phyloP scores from a whole-genome alignment of 2,329 filamentous ascomycete genomes.

The Trichoderma afroharzianum region DNA sequence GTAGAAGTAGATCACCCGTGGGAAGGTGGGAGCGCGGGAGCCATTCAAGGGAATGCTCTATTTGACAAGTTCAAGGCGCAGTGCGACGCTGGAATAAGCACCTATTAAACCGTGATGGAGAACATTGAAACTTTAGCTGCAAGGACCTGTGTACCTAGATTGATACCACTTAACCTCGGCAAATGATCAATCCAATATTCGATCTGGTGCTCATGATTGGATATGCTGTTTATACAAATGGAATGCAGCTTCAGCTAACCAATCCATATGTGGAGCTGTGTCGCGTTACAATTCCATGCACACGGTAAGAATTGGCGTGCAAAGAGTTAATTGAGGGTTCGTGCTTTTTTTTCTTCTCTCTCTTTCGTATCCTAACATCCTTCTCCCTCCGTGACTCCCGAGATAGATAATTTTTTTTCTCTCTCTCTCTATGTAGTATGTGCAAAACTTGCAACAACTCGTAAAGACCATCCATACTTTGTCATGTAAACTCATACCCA shows the following conservation, averaged over 20 bases:
- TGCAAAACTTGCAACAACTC: constrained; percentile 11
- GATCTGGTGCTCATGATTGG: background rate
- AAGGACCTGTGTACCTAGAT: background rate
- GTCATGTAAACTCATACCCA: constrained; percentile 4
- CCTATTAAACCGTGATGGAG: background rate
- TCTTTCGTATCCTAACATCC: background rate
- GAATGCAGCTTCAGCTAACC: background rate
- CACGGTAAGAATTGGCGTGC: background rate
- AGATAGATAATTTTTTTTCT: constrained; percentile 1
- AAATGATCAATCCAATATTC: background rate
- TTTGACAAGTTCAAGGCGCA: background rate
- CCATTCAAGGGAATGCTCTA: background rate
- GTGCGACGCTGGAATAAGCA: background rate
- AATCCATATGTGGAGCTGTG: background rate
- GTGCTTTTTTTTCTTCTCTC: background rate
- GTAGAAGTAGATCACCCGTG: constrained; percentile 7
- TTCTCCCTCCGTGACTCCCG: background rate
- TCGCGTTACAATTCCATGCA: background rate
- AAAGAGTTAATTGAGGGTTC: background rate
- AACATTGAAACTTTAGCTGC: background rate
- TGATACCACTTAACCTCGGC: background rate
- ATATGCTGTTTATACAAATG: background rate
- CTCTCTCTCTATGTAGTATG: constrained; percentile 8
- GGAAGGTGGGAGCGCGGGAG: background rate
- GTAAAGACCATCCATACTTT: constrained; percentile 14